Conservation (phyloP, 148 eudicot genomes). For the Chenopodium berlandieri region DNA sequence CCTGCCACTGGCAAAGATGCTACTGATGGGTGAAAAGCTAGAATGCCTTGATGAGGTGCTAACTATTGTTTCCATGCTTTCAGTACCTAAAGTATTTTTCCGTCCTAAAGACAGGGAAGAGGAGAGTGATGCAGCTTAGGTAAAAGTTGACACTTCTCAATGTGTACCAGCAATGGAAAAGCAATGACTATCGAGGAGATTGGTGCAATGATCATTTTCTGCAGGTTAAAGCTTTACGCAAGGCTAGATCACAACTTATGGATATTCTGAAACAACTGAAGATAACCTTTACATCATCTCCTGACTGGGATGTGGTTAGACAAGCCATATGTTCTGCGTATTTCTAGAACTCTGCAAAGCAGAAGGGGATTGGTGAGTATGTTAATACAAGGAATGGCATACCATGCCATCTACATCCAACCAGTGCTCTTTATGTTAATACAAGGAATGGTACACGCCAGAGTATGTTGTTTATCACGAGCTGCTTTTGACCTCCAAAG, state of each 20-base stretch:
- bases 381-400: slow-evolving; percentile 84
- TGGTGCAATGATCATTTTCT: slow-evolving; percentile 97
- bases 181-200: slow-evolving; percentile 80
- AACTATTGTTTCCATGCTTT: slow-evolving; percentile 96
- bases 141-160: slow-evolving; percentile 87
- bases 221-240: slow-evolving; percentile 81
- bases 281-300: slow-evolving; percentile 59
- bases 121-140: slow-evolving; percentile 94
- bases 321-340: slow-evolving; percentile 90
- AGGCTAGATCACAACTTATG: slow-evolving; percentile 90
- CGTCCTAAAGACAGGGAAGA: slow-evolving; percentile 93
- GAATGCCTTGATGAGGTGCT: slow-evolving; percentile 74
- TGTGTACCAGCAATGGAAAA: slow-evolving; percentile 93
- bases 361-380: slow-evolving; percentile 89
- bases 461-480: slow-evolving; percentile 96
- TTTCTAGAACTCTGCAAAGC: slow-evolving; percentile 84
- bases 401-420: slow-evolving; percentile 92
- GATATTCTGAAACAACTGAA: slow-evolving; percentile 81
- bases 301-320: slow-evolving; percentile 91
- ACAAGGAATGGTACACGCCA: slow-evolving; percentile 86
- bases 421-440: slow-evolving; percentile 85
- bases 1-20: slow-evolving; percentile 91
- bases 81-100: slow-evolving; percentile 93
- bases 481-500: slow-evolving; percentile 78
- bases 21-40: slow-evolving; percentile 72